Percentiles rank a stretch among this genome's conserved stretches.
Evolutionary conservation across 2,329 filamentous ascomycete species (phyloP).

Genomic region (Ceratocystis ficicola): DNA sequence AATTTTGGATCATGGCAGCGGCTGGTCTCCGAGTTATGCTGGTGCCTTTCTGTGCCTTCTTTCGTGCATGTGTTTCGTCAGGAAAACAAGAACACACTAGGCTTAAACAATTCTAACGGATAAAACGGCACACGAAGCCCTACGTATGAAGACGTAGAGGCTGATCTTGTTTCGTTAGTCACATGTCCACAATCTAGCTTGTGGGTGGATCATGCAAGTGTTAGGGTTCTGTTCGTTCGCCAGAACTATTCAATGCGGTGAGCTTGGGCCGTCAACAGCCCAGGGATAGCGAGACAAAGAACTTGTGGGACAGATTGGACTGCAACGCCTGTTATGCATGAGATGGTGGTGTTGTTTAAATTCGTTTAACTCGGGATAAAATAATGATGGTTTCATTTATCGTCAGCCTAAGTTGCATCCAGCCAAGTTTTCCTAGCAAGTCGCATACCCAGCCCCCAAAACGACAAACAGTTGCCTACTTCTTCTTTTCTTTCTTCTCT

Average conservation of each 20-base stretch:
- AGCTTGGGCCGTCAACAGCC: not conserved
- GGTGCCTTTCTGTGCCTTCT: not conserved
- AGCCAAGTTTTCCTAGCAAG: no score
- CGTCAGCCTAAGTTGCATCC: not conserved
- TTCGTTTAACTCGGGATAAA: not conserved
- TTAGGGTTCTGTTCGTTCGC: not conserved
- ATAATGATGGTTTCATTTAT: not conserved
- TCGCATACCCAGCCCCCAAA: no score
- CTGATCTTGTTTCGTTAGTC: not conserved
- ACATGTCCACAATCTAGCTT: not conserved
- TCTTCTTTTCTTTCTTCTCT: no score
- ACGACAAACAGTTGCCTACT: no score
- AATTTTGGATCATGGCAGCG: not conserved
- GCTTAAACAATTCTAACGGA: no score
- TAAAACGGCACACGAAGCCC: no score
- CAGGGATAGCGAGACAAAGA: not conserved
- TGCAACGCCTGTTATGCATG: not conserved
- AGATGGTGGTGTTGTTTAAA: not conserved
- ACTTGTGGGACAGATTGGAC: not conserved
- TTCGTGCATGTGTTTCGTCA: not conserved
- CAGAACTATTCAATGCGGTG: not conserved
- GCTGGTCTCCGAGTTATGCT: not conserved
- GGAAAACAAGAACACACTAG: not conserved
- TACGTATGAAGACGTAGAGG: not conserved
- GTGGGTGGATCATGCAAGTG: not conserved